Percentiles rank a stretch among this genome's conserved stretches.
Evolutionary conservation across 371 early-diverging fungal genomes (phyloP).

Genomic region (Massospora cicadina): DNA sequence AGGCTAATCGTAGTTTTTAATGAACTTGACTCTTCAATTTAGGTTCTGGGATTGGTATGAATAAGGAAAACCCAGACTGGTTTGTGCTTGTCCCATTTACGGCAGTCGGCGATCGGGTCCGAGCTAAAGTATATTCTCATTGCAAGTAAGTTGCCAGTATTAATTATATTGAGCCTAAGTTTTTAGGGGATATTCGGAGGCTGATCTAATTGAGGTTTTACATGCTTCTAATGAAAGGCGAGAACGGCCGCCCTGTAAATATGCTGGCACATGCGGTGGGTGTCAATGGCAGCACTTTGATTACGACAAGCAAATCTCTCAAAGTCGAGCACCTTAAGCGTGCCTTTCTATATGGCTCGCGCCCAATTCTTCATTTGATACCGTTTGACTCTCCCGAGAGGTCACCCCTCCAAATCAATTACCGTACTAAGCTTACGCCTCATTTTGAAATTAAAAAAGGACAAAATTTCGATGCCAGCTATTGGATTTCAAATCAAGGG

Average conservation of each 20-base stretch:
- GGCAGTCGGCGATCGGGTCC: not conserved
- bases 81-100: conserved; percentile 7
- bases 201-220: conserved; percentile 30
- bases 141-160: conserved; percentile 1
- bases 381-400: not conserved
- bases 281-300: conserved; percentile 38
- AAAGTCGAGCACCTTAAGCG: conserved; percentile 28
- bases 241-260: conserved; percentile 28
- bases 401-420: conserved; percentile 29
- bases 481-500: conserved; percentile 37
- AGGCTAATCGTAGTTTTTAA: not conserved
- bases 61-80: not conserved
- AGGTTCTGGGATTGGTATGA: conserved; percentile 4
- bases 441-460: conserved; percentile 25
- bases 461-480: conserved; percentile 12
- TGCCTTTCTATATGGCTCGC: conserved; percentile 21
- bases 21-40: not conserved
- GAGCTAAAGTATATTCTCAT: not conserved
- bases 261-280: conserved; percentile 34
- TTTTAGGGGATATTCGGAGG: conserved; percentile 28
- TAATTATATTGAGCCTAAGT: not conserved
- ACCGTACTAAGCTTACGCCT: conserved; percentile 44
- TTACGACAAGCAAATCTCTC: conserved; percentile 31
- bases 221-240: conserved; percentile 19
- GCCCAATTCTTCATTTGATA: not conserved